Evolutionary conservation across 2,329 filamentous ascomycete species (phyloP).

Genomic region (Ophiostoma quercus): DNA sequence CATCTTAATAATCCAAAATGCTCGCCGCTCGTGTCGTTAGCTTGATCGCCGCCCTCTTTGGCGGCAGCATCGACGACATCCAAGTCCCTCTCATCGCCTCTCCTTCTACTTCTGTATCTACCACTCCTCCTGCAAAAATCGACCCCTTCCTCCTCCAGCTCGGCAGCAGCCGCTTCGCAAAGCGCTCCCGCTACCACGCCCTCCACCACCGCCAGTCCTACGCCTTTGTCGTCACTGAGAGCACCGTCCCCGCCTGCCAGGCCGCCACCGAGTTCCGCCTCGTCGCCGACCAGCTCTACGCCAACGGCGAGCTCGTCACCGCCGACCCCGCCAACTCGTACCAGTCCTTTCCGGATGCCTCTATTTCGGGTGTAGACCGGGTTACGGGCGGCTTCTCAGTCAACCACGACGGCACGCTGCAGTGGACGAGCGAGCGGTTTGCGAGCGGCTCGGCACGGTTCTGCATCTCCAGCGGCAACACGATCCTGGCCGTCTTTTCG

Average conservation of each 20-base stretch:
- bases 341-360: neutral
- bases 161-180: slow-evolving; percentile 9
- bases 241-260: slow-evolving; percentile 10
- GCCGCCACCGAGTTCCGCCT: slow-evolving; percentile 3
- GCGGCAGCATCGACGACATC: neutral
- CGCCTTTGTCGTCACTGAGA: slow-evolving; percentile 12
- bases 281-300: slow-evolving; percentile 7
- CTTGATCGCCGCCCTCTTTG: neutral
- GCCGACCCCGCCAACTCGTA: neutral
- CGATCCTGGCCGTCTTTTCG: neutral
- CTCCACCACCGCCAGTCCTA: slow-evolving; percentile 5
- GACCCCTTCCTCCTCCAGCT: slow-evolving; percentile 8
- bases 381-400: slow-evolving; percentile 10
- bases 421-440: slow-evolving; percentile 13
- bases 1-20: neutral
- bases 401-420: slow-evolving; percentile 11
- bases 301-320: slow-evolving; percentile 5
- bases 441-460: slow-evolving; percentile 3
- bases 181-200: slow-evolving; percentile 1
- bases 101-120: no score
- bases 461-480: slow-evolving; percentile 12
- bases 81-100: neutral
- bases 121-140: neutral
- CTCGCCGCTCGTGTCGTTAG: neutral
- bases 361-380: neutral